Evolutionary conservation across 805 yeast genomes (phyloP).

Genomic region (Clavispora vitiphila): DNA sequence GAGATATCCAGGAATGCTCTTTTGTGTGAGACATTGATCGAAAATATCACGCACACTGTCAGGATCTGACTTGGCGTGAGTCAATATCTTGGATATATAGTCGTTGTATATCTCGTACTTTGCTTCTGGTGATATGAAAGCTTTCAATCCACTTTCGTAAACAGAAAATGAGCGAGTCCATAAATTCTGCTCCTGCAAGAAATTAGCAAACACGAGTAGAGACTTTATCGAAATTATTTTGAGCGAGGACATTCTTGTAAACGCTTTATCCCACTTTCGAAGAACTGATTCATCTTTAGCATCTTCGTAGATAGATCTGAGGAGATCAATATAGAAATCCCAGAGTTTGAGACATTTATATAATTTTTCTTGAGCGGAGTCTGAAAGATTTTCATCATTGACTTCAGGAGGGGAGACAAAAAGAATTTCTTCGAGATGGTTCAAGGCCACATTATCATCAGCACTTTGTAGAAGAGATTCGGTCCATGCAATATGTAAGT

Average conservation of each 20-base stretch:
- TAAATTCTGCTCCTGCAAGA: conserved; percentile 44
- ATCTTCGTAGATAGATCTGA: conserved; percentile 50
- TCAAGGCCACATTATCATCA: conserved; percentile 37
- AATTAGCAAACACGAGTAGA: conserved; percentile 61
- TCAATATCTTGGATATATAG: conserved; percentile 52
- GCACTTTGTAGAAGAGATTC: conserved; percentile 53
- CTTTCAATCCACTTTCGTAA: conserved; percentile 63
- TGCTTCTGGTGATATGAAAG: conserved; percentile 54
- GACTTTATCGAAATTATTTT: conserved; percentile 67
- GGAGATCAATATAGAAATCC: conserved; percentile 66
- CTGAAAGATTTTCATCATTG: conserved; percentile 33
- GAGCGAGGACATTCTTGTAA: conserved; percentile 29
- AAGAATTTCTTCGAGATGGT: conserved; percentile 30
- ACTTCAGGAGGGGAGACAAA: conserved; percentile 7
- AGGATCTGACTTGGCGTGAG: neutral
- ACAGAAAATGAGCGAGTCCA: conserved; percentile 50
- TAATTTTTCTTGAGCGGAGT: conserved; percentile 51
- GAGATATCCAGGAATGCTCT: conserved; percentile 41
- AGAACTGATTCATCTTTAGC: conserved; percentile 6
- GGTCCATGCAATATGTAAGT: conserved; percentile 72
- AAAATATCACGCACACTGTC: conserved; percentile 60
- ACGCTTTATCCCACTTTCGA: conserved; percentile 20
- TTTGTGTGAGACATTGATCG: conserved; percentile 51
- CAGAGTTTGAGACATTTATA: conserved; percentile 64
- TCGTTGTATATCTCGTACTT: conserved; percentile 64